phyloP scores from a whole-genome alignment of 306 rosid species.

The apple (Malus domestica) region DNA sequence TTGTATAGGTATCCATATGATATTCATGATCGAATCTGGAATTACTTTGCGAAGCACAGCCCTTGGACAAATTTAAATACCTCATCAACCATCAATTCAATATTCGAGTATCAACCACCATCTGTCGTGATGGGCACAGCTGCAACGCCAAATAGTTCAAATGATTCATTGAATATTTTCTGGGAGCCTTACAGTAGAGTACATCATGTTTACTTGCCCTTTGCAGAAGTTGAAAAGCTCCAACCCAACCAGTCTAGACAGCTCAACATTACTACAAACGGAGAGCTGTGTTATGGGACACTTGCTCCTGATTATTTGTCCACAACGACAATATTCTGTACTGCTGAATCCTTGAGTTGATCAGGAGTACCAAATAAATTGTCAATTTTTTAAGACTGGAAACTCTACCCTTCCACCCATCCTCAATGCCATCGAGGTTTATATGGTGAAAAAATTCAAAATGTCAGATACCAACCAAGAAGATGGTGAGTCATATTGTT shows the following conservation, averaged over 20 bases:
- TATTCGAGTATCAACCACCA: background rate
- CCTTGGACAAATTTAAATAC: no score
- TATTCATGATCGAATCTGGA: slow-evolving; percentile 30
- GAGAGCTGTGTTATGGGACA: background rate
- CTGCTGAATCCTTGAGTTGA: background rate
- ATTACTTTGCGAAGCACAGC: no score
- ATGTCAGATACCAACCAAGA: background rate
- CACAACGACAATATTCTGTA: background rate
- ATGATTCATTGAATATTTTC: no score
- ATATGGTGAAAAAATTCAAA: background rate
- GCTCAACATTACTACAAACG: slow-evolving; percentile 20
- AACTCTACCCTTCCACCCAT: slow-evolving; percentile 40
- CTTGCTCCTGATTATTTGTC: slow-evolving; percentile 24
- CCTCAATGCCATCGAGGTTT: slow-evolving; percentile 39
- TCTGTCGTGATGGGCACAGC: slow-evolving; percentile 25
- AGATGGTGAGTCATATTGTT: background rate
- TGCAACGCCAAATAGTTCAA: background rate
- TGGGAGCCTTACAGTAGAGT: no score
- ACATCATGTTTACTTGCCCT: slow-evolving; percentile 11
- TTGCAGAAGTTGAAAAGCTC: slow-evolving; percentile 34
- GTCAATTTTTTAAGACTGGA: background rate
- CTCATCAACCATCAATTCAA: background rate
- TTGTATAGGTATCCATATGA: slow-evolving; percentile 22
- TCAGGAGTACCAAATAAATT: background rate
- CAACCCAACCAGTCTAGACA: slow-evolving; percentile 22